These are phyloP conservation scores for Pyrenophora teres DNA, from an alignment of 2,329 filamentous ascomycete genomes.

Conservation along the genomic window DNA sequence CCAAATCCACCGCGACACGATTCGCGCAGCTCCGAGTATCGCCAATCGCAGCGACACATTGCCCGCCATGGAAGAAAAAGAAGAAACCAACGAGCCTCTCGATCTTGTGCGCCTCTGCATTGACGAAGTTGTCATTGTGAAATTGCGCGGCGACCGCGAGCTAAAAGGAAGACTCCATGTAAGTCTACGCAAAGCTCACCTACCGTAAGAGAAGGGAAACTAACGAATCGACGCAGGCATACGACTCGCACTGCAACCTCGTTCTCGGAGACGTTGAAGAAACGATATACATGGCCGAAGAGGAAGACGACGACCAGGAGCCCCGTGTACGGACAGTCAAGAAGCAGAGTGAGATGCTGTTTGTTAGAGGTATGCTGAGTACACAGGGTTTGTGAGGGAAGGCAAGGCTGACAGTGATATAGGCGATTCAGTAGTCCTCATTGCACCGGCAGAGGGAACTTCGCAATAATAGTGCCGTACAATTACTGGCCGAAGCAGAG, in stretches of 20 bases:
- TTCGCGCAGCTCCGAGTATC: conserved; percentile 13
- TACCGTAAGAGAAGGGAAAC: background rate
- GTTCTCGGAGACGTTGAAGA: conserved; percentile 96
- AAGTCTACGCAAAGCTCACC: conserved; percentile 28
- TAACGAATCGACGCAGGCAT: conserved; percentile 66
- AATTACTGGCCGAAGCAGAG: conserved; percentile 11
- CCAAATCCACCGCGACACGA: conserved; percentile 22
- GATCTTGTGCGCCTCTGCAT: conserved; percentile 93
- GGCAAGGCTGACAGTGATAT: conserved; percentile 2
- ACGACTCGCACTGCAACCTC: conserved; percentile 97
- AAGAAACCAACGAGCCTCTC: conserved; percentile 84
- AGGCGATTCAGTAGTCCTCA: conserved; percentile 59
- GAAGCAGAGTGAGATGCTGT: conserved; percentile 98
- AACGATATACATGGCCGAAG: conserved; percentile 91
- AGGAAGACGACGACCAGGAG: conserved; percentile 79
- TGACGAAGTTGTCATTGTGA: conserved; percentile 96
- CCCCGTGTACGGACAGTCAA: conserved; percentile 70
- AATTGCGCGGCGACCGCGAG: conserved; percentile 93
- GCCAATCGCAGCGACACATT: conserved; percentile 7
- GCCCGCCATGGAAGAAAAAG: conserved; percentile 77
- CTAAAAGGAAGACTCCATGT: conserved; percentile 95
- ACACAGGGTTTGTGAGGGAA: background rate
- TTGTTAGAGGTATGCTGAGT: conserved; percentile 76
- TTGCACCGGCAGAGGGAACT: conserved; percentile 47
- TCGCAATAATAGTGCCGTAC: conserved; percentile 27